Percentiles rank a stretch among this genome's conserved stretches.
Conservation (phyloP, 768 basidiomycete species). For the Gloeostereum incarnatum region DNA sequence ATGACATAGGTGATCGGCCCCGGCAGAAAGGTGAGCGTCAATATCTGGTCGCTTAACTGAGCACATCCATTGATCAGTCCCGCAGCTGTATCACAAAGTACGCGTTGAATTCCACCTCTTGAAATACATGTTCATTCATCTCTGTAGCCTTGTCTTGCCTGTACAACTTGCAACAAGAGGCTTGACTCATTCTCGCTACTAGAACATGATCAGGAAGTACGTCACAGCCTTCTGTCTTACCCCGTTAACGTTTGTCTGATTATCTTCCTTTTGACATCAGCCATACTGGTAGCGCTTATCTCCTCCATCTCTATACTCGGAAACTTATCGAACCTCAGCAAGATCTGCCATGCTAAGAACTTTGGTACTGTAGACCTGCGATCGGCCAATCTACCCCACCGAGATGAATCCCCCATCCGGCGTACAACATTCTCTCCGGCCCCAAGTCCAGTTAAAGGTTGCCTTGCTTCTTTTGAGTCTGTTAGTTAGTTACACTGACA, state of each 20-base stretch:
- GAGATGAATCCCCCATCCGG: too few species aligned
- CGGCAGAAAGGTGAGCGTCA: conserved; percentile 64
- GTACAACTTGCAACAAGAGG: conserved; percentile 66
- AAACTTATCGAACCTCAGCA: conserved; percentile 33
- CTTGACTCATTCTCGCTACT: conserved; percentile 70
- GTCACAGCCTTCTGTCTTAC: conserved; percentile 12
- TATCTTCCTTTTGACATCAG: conserved; percentile 14
- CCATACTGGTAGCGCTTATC: conserved; percentile 39
- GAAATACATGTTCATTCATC: conserved; percentile 5
- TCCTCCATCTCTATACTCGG: background rate
- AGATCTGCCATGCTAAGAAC: conserved; percentile 70
- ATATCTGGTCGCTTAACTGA: conserved; percentile 3
- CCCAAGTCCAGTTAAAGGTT: too few species aligned
- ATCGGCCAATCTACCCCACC: conserved; percentile 55
- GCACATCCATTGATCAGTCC: conserved; percentile 6
- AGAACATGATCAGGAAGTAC: conserved; percentile 77
- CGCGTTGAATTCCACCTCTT: background rate
- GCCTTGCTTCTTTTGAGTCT: background rate
- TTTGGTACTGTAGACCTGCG: conserved; percentile 74
- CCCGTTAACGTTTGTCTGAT: conserved; percentile 3
- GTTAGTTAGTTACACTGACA: conserved; percentile 7
- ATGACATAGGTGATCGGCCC: conserved; percentile 67
- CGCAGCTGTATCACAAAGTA: conserved; percentile 76
- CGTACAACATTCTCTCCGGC: too few species aligned
- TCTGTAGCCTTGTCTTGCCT: conserved; percentile 67